Conservation (phyloP, 140 eudicot genomes). For the Erigeron philadelphicus region DNA sequence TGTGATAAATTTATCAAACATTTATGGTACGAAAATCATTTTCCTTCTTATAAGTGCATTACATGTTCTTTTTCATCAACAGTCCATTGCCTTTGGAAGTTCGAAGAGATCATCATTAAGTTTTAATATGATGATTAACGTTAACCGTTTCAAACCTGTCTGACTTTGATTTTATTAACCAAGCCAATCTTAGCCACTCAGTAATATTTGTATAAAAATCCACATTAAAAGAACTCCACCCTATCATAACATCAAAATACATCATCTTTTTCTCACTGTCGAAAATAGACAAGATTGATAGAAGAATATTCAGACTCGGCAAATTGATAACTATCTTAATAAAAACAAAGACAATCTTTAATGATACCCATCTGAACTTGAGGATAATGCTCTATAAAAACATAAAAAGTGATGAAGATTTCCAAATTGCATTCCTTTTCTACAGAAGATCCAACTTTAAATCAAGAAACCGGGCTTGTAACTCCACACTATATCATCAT, state of each 20-base stretch:
- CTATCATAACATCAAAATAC: not conserved
- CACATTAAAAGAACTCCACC: not conserved
- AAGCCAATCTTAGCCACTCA: not conserved
- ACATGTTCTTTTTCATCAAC: not conserved
- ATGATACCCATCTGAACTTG: constrained; percentile 17
- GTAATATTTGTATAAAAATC: not conserved
- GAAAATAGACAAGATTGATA: constrained; percentile 14
- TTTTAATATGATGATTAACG: not conserved
- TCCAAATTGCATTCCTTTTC: constrained; percentile 23
- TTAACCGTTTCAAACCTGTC: not conserved
- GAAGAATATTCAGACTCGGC: constrained; percentile 18
- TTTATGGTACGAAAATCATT: too few relatives aligned
- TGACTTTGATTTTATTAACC: not conserved
- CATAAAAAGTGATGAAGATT: constrained; percentile 25
- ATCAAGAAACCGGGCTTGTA: constrained; percentile 28
- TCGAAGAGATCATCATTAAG: not conserved
- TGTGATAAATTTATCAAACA: too few relatives aligned
- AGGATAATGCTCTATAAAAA: constrained; percentile 26
- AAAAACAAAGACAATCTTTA: constrained; percentile 20
- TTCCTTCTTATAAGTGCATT: too few relatives aligned
- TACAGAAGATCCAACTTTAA: constrained; percentile 19
- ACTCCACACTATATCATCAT: constrained; percentile 29
- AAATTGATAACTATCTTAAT: constrained; percentile 16
- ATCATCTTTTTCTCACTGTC: constrained; percentile 8
- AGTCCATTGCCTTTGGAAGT: not conserved